A percentile compares a stretch with the other conserved stretches of the same genome.
Evolutionary conservation across 768 basidiomycete genomes (phyloP).

Genomic region (Pleurotus tuoliensis): DNA sequence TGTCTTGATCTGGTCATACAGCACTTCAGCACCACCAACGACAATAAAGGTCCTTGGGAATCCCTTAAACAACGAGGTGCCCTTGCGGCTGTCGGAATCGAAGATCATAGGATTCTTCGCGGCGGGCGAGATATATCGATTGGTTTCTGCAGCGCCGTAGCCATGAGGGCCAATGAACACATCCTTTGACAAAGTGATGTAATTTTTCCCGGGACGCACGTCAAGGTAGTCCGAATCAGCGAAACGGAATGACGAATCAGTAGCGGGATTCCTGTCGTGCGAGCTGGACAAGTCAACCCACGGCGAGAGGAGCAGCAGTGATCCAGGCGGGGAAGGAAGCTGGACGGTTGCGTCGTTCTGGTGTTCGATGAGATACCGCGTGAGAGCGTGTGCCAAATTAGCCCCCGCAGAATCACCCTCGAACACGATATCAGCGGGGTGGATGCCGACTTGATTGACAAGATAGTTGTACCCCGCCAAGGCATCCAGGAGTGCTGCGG

Average conservation of each 20-base stretch:
- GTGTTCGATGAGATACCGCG: conserved; percentile 57
- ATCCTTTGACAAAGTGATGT: conserved; percentile 26
- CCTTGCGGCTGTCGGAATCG: not conserved
- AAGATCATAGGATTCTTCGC: conserved; percentile 32
- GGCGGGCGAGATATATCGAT: conserved; percentile 58
- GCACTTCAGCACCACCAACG: conserved; percentile 52
- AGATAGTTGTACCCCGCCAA: conserved; percentile 74
- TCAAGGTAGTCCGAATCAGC: conserved; percentile 34
- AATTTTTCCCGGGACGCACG: conserved; percentile 16
- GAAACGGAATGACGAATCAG: conserved; percentile 33
- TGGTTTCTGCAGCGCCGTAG: conserved; percentile 37
- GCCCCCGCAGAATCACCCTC: conserved; percentile 78
- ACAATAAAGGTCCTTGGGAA: conserved; percentile 62
- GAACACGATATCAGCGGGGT: conserved; percentile 57
- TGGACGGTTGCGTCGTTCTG: conserved; percentile 22
- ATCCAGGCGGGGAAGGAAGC: conserved; percentile 42
- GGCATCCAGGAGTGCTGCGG: conserved; percentile 70
- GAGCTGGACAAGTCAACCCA: conserved; percentile 48
- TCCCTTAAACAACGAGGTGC: conserved; percentile 39
- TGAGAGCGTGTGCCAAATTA: conserved; percentile 63
- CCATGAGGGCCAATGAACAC: conserved; percentile 49
- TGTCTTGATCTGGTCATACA: conserved; percentile 49
- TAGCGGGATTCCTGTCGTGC: conserved; percentile 26
- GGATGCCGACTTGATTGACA: conserved; percentile 50
- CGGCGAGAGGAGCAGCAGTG: conserved; percentile 52